Evolutionary conservation across 352 stramenopile species (phyloP), one percentile per base, ranked within the genome.

Genomic region (Globisporangium spiculum): DNA sequence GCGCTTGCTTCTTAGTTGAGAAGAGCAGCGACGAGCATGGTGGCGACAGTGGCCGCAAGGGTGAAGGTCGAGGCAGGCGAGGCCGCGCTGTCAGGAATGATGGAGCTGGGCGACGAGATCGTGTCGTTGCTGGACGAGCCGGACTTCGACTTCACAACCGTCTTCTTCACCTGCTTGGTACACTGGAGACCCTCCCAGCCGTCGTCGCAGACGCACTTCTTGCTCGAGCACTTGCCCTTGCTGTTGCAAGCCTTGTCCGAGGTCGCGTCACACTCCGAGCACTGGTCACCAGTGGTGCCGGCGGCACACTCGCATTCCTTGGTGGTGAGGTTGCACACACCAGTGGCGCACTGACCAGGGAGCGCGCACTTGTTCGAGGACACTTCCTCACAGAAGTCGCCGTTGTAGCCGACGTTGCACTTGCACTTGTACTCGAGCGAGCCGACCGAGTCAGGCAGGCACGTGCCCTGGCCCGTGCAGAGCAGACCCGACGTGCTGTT

Each of bases 371-470:
- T 88, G 81, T 91, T 91, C 52, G 83, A 90, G 58, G 83, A 75
- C n/a, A 88, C 78, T 6, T 67, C 66, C 50, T 88, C 75, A 58
- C 83, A 91, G 63, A 75, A 80, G 63, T 80, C 70, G 4, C 80
- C 80, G 48, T 75, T 87, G 83, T 93, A 93, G 54, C 85, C 85
- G n/a, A 81, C 60, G 70, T 90, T 91, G 77, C 83, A 93, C 48
- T 75, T 78, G 75, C 85, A 93, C 50, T 70, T 79, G 77, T 91
- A 93, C 48, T 76, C 66, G 60, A 86, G 71, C 56, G 71, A 80
- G 24, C 67, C 83, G 0, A 78, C 64, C 0, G 58, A 60, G 32
- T 78, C 73, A 3, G 82, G 75, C 18, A 85, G 55, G 60, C 85
- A 93, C 57, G 85, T 91, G 48, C 85, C 85, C 64, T 91, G 85